Evolutionary conservation across 2,329 filamentous ascomycete species (phyloP).

Genomic region (Trichoderma koningiopsis): DNA sequence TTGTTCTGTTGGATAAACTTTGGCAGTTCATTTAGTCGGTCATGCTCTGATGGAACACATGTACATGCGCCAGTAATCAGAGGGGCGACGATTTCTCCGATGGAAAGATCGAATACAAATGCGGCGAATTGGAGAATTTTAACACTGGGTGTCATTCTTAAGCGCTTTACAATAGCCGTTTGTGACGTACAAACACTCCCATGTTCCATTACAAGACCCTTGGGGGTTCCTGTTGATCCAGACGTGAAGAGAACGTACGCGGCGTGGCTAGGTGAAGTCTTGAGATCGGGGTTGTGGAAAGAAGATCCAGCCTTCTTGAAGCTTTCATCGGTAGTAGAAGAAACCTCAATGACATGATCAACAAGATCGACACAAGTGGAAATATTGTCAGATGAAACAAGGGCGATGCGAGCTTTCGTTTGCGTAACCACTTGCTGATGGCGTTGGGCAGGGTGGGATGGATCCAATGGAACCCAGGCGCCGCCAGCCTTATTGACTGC

Average conservation of each 20-base stretch:
- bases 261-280: slow-evolving; percentile 13
- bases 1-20: slow-evolving; percentile 15
- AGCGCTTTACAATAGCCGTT: neutral
- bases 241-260: slow-evolving; percentile 23
- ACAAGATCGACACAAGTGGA: slow-evolving; percentile 3
- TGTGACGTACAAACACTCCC: slow-evolving; percentile 17
- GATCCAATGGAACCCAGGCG: slow-evolving; percentile 22
- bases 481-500: slow-evolving; percentile 22
- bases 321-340: neutral
- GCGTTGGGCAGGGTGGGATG: slow-evolving; percentile 13
- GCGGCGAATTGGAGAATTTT: slow-evolving; percentile 21
- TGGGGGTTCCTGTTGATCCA: slow-evolving; percentile 12
- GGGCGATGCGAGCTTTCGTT: slow-evolving; percentile 12
- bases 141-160: neutral
- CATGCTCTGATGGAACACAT: slow-evolving; percentile 20
- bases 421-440: slow-evolving; percentile 17
- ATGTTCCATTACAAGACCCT: slow-evolving; percentile 25
- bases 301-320: neutral
- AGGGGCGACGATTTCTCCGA: slow-evolving; percentile 19
- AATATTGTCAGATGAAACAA: neutral
- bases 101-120: slow-evolving; percentile 24
- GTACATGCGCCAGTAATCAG: slow-evolving; percentile 19
- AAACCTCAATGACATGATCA: neutral
- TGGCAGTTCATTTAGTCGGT: slow-evolving; percentile 22
- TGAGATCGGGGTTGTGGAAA: neutral